These are phyloP conservation scores for Lanmaoa pseudosensibilis DNA, from an alignment of 768 basidiomycete genomes.

Conservation along the genomic window DNA sequence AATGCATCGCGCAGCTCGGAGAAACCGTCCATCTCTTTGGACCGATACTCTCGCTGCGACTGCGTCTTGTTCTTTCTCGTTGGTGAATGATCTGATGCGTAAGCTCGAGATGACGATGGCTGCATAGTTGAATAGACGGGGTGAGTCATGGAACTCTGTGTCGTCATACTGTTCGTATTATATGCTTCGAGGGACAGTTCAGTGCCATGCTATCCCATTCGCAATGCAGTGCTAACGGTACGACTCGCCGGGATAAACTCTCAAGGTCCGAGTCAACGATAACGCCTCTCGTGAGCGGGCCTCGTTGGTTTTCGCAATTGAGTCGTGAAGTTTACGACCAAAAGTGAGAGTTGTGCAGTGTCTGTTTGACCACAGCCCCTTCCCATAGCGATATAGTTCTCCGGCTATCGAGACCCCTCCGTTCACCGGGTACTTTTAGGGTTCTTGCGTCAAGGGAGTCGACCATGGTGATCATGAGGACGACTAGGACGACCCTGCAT, in stretches of 20 bases:
- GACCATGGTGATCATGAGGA: not conserved
- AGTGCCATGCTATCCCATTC: conserved; percentile 3
- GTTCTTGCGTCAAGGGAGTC: not conserved
- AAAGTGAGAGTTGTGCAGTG: not conserved
- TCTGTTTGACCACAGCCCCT: not conserved
- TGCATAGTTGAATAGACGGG: conserved; percentile 15
- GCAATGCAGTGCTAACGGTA: not conserved
- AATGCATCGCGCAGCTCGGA: conserved; percentile 29
- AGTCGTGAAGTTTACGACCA: not conserved
- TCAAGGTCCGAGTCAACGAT: not conserved
- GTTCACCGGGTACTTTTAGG: not conserved
- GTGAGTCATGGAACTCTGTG: conserved; percentile 10
- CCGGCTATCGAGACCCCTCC: conserved; percentile 5
- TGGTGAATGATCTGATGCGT: conserved; percentile 2
- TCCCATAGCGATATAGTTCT: not conserved
- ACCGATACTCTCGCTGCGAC: conserved; percentile 33
- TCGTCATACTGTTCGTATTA: conserved; percentile 13
- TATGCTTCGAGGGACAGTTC: conserved; percentile 5
- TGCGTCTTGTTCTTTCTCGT: conserved; percentile 24
- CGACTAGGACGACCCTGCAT: not conserved
- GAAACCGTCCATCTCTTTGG: conserved; percentile 34
- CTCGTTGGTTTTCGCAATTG: not conserved
- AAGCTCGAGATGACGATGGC: conserved; percentile 11
- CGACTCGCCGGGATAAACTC: not conserved
- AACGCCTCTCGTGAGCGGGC: not conserved